Base-by-base conservation (phyloP, 1,284 basidiomycete species). In the Chalciporus piperatoides region DNA sequence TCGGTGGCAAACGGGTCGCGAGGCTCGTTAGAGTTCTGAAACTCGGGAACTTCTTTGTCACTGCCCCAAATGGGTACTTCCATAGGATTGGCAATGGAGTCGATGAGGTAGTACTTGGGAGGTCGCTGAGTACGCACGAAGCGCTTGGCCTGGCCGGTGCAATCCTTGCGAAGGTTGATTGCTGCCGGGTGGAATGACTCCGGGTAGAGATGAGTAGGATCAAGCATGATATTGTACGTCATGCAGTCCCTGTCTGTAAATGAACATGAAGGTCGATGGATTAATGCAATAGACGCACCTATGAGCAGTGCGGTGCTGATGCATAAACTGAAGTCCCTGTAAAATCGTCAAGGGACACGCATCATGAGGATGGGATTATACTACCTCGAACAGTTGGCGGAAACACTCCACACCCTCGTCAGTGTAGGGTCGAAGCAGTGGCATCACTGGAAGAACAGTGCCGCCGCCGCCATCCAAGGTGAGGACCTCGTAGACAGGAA, bases 141-240 rank as follows among this genome's bases (percentile, higher is more conserved):
- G 15, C 51, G 50, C 8, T 44, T 51, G 1, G 50, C 61, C 14
- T 2, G 1, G 1, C 52, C 42, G 8, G 9, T 47, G 4, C 10
- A 52, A n/a, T 59, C 21, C 12, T 14, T 44, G 9, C 28, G 59
- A 8, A 53, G 14, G n/a, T 19, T 3, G 0, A 7, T 48, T 0
- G 23, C 21, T 5, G 53, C 9, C 1, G 59, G 59, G 6, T 63
- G 59, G 37, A 59, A 60, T 0, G 48, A 48, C 9, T 51, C 37
- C 0, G 42, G 41, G 9, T 61, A 62, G 9, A 63, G 67, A n/a
- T 61, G 59, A 44, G 59, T 44, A 0, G 69, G 62, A 43, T 73
- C 71, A 52, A 74, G 61, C 70, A 75, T 70, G 36, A 74, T 61
- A 44, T 76, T 76, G n/a, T 56, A 37, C 3, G 35, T 15, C 44